A percentile compares a stretch with the other conserved stretches of the same genome.
These are phyloP conservation scores for Penicillium sp. DNA, from an alignment of 2,329 filamentous ascomycete species.

Conservation along the genomic window DNA sequence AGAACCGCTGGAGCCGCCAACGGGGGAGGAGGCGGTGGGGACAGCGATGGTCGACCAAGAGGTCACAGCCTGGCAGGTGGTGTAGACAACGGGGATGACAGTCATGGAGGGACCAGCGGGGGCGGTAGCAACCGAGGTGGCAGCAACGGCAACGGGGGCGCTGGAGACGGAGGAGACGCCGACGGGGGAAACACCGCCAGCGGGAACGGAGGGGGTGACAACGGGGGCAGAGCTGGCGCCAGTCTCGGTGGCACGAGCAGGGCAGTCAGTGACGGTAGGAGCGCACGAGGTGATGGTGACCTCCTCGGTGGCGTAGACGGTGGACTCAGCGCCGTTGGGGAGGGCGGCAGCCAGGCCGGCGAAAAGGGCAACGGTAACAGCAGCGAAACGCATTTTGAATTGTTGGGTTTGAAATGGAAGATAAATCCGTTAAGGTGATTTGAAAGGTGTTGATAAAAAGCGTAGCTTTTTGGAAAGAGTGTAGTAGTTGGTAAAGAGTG, in stretches of 20 bases:
- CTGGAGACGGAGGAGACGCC: constrained; percentile 27
- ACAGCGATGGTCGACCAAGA: constrained; percentile 34
- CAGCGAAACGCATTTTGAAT: constrained; percentile 54
- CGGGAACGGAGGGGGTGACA: constrained; percentile 30
- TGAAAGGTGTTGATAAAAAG: constrained; percentile 34
- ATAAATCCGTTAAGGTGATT: constrained; percentile 43
- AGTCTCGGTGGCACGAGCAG: constrained; percentile 40
- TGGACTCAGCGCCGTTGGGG: constrained; percentile 43
- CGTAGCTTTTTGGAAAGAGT: constrained; percentile 32
- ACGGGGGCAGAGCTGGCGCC: constrained; percentile 17
- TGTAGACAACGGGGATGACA: constrained; percentile 32
- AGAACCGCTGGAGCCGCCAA: constrained; percentile 22
- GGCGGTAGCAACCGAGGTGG: constrained; percentile 17
- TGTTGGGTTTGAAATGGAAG: constrained; percentile 30
- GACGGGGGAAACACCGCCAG: constrained; percentile 26
- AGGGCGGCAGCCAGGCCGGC: constrained; percentile 49
- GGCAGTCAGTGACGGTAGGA: constrained; percentile 67
- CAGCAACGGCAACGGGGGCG: constrained; percentile 21
- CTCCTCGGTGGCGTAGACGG: constrained; percentile 65
- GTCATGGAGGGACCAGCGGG: constrained; percentile 25
- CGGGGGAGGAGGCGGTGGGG: constrained; percentile 21
- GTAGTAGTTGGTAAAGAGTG: constrained; percentile 46
- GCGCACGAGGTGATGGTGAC: constrained; percentile 69
- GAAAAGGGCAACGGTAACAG: constrained; percentile 49
- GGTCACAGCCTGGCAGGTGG: constrained; percentile 40